phyloP scores from a whole-genome alignment of 257 asterid species.

The Mentha longifolia region DNA sequence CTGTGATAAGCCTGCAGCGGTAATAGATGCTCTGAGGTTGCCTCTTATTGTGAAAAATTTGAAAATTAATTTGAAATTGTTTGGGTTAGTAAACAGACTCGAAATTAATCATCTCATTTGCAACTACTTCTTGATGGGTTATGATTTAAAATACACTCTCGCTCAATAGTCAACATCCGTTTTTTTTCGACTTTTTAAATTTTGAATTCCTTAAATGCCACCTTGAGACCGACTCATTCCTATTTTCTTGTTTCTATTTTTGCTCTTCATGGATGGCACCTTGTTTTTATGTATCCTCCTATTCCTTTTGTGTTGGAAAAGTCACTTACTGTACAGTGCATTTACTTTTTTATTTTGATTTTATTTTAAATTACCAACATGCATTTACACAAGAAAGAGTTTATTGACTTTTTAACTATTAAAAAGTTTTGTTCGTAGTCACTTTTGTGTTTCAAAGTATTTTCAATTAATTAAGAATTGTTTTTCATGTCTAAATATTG shows the following conservation, averaged over 20 bases:
- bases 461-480: background rate
- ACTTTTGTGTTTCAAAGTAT: constrained; percentile 10
- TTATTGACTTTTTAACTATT: constrained; percentile 6
- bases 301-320: too few species aligned
- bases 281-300: constrained; percentile 3
- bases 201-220: background rate
- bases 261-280: constrained; percentile 5
- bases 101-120: background rate
- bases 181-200: background rate
- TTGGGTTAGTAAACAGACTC: background rate
- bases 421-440: constrained; percentile 15
- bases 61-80: background rate
- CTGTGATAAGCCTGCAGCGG: constrained; percentile 10
- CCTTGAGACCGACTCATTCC: background rate
- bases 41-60: background rate
- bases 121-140: constrained; percentile 1
- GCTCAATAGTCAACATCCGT: background rate
- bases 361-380: constrained; percentile 16
- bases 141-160: background rate
- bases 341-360: too few species aligned
- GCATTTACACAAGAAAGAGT: background rate
- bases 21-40: background rate
- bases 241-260: background rate
- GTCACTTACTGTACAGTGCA: too few species aligned
- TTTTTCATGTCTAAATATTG: constrained; percentile 36